Conservation (phyloP, 202 grass and related monocot species). For the Setaria italica region DNA sequence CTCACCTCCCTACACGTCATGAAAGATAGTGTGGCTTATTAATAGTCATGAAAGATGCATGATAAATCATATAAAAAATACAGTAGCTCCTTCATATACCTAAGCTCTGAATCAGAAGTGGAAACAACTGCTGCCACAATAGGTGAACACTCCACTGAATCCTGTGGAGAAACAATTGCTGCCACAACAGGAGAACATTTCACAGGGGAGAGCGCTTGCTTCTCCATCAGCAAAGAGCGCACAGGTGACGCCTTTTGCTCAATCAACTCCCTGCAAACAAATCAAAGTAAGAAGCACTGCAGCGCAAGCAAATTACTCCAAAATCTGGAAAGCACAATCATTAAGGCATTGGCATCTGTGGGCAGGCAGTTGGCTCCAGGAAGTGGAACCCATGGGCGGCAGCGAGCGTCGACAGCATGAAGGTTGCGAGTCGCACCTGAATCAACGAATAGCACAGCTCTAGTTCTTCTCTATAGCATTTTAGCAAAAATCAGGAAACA, state of each 20-base stretch:
- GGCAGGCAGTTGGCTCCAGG: background rate
- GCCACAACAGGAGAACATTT: constrained; percentile 32
- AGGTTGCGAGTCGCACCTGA: background rate
- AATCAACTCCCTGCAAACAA: constrained; percentile 29
- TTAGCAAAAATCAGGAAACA: background rate
- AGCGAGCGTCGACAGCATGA: background rate
- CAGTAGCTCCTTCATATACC: constrained; percentile 35
- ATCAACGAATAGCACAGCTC: background rate
- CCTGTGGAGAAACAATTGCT: background rate
- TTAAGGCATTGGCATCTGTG: background rate
- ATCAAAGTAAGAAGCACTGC: constrained; percentile 15
- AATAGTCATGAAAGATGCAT: constrained; percentile 27
- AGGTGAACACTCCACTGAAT: constrained; percentile 36
- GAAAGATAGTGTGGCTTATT: constrained; percentile 31
- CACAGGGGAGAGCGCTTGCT: constrained; percentile 46
- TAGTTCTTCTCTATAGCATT: background rate
- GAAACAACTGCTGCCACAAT: constrained; percentile 37
- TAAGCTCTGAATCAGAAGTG: constrained; percentile 34
- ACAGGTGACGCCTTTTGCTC: constrained; percentile 24
- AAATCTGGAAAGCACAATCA: background rate
- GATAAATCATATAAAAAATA: background rate
- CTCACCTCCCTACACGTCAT: constrained; percentile 55
- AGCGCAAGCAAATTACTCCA: background rate
- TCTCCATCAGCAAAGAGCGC: constrained; percentile 17
- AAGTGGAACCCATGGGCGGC: background rate